Evolutionary conservation across 441 rosid species (phyloP).

Genomic region (Aleurites moluccanus): DNA sequence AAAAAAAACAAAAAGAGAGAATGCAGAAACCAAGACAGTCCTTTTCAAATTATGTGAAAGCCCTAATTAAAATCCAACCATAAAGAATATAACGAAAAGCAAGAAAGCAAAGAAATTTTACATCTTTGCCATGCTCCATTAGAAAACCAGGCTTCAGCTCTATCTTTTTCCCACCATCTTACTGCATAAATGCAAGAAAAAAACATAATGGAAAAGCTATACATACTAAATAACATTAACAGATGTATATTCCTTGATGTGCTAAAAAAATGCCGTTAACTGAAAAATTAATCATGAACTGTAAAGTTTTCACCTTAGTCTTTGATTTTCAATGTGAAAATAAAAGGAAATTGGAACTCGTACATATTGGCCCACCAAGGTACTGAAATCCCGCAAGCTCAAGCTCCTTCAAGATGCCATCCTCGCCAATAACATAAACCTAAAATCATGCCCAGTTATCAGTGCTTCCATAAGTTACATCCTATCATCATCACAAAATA

Average conservation of each 20-base stretch:
- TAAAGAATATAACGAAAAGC: neutral
- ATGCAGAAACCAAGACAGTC: neutral
- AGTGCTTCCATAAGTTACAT: slow-evolving; percentile 14
- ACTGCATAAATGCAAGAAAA: slow-evolving; percentile 45
- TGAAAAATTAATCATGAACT: neutral
- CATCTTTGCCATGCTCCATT: slow-evolving; percentile 80
- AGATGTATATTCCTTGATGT: neutral
- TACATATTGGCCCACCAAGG: slow-evolving; percentile 94
- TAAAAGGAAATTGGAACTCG: slow-evolving; percentile 18
- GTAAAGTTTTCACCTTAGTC: neutral
- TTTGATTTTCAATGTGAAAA: neutral
- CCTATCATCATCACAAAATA: neutral
- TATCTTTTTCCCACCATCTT: slow-evolving; percentile 66
- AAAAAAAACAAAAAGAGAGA: neutral
- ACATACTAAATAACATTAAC: slow-evolving; percentile 3
- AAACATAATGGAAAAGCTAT: neutral
- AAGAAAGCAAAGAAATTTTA: slow-evolving; percentile 34
- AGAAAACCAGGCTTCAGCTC: slow-evolving; percentile 64
- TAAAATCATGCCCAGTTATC: slow-evolving; percentile 27
- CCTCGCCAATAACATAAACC: slow-evolving; percentile 97
- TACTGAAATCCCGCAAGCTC: slow-evolving; percentile 94
- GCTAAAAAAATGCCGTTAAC: neutral
- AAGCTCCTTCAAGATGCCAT: slow-evolving; percentile 98
- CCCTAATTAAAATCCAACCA: neutral
- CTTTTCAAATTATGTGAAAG: neutral